Base-by-base conservation (phyloP, 1,139 yeast genomes). In the Magnusiomyces paraingens region DNA sequence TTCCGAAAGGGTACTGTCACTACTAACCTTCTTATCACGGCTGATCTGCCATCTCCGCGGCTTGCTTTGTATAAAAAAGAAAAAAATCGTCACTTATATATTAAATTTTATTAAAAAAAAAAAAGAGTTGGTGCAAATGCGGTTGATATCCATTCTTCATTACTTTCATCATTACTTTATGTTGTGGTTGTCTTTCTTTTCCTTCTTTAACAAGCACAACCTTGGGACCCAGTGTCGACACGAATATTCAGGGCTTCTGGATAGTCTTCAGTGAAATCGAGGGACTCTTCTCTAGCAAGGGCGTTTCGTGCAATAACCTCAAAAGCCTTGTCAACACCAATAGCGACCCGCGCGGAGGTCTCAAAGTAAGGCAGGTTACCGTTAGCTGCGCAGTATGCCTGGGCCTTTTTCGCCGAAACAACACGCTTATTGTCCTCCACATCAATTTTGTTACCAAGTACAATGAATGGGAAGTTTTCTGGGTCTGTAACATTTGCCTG, bases 301-400 rank as follows among this genome's bases (percentile, higher is more conserved):
- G 99, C 99, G 75, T 88, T 89, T 66, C 96, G 81, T 40, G 97
- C 97, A 64, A 93, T 88, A 47, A 90, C 96, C 67, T 93, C 98
- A 68, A 93, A 93, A 1, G 98, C 99, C 65, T 86, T 83, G 65
- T 91, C 97, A 43, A 93, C 96, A 60, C 93, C 93, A 51, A 90
- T 86, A 11, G 94, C 90, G 68, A 89, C 96, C 72, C 90, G 90
- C 18, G 97, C 97, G 74, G 91, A 83, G 21, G 97, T 91, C 70
- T 90, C 95, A 69, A 93, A 93, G 59, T 90, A 84, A 1, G 99
- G 98, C 62, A 91, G 79, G 69, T 88, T 86, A 6, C 98, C 98
- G 65, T 89, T 76, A 61, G 86, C 86, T 58, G 83, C 84, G 62
- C 96, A 90, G 70, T 89, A 82, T 55, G 87, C 85, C 66, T 85